A percentile compares a stretch with the other conserved stretches of the same genome.
Conservation (phyloP, 306 rosid genomes). For the Lathyrus tuberosus region DNA sequence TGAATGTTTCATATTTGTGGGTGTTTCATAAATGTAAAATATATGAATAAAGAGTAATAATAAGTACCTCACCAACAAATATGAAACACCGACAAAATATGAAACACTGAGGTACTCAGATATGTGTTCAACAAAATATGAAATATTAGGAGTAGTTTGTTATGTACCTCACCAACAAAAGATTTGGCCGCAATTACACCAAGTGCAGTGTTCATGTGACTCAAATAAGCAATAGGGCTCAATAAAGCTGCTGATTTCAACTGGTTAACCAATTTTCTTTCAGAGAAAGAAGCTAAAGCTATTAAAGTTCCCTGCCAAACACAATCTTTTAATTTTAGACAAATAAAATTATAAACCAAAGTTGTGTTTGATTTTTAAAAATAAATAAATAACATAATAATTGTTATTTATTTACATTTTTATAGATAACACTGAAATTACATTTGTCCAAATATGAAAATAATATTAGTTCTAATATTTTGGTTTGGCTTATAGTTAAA, state of each 20-base stretch:
- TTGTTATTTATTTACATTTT: too few relatives aligned
- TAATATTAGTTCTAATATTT: background rate
- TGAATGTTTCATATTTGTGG: background rate
- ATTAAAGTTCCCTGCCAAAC: constrained; percentile 75
- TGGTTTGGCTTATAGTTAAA: background rate
- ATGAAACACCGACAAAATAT: too few relatives aligned
- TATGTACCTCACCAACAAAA: constrained; percentile 67
- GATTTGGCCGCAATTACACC: constrained; percentile 65
- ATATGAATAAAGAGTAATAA: too few relatives aligned
- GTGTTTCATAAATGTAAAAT: background rate
- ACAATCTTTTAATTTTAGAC: background rate
- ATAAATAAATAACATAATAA: too few relatives aligned
- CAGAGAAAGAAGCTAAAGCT: constrained; percentile 74
- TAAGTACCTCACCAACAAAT: too few relatives aligned
- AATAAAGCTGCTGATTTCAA: constrained; percentile 72
- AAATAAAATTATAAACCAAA: too few relatives aligned
- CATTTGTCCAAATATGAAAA: background rate
- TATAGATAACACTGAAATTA: too few relatives aligned
- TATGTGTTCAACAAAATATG: too few relatives aligned
- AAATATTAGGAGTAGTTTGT: background rate
- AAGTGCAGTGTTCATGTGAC: constrained; percentile 68
- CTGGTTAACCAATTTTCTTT: constrained; percentile 65
- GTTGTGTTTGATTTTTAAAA: too few relatives aligned
- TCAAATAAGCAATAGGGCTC: constrained; percentile 82
- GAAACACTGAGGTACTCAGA: too few relatives aligned